Evolutionary conservation across 352 stramenopile genomes (phyloP), one percentile per base, ranked within the genome.

Genomic region (Pythium plurisporium): DNA sequence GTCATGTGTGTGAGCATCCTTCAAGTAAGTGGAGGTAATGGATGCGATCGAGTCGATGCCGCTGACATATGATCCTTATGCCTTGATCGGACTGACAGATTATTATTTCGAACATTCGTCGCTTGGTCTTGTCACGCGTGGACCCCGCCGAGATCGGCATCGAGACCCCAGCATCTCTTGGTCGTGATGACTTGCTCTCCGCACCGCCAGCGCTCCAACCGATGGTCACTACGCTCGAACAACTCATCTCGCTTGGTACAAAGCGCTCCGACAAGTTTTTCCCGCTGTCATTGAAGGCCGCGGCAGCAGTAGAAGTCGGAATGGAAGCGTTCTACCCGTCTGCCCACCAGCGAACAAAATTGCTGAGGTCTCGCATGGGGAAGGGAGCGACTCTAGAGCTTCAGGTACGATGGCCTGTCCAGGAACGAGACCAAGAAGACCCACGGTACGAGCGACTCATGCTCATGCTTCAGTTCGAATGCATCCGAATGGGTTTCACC

Each of bases 261-360:
- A 95, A 94, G 50, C 76, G 83, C 12, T 90, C 71, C 12, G 83
- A 94, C 61, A 54, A 69, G 49, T 90, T 94, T 44, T 95, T 94
- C 57, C 65, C 74, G 0, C 62, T 95, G 5, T 95, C 86, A 7
- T 65, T 95, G 36, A 90, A 95, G 64, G 86, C 86, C 41, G 86
- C 86, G 5, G 86, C 80, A 19, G 82, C 82, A 0, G 79, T 95
- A 27, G 86, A 95, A 58, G 83, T 93, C 31, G 86, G 86, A 19
- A 91, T 91, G 49, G 86, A 95, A 67, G 83, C 77, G 0, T 94
- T 95, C 58, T 91, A 95, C 47, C 83, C 86, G 27, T 94, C 83
- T 22, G 69, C 83, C n/a, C 70, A 94, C 20, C 82, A 93, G 42
- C 78, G 86, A 29, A 95, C 86, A 2, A 77, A 86, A 63, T 69